Percentiles rank a stretch among this genome's conserved stretches.
Evolutionary conservation across 1,284 basidiomycete genomes (phyloP).

Genomic region (Trichosporon sp.): DNA sequence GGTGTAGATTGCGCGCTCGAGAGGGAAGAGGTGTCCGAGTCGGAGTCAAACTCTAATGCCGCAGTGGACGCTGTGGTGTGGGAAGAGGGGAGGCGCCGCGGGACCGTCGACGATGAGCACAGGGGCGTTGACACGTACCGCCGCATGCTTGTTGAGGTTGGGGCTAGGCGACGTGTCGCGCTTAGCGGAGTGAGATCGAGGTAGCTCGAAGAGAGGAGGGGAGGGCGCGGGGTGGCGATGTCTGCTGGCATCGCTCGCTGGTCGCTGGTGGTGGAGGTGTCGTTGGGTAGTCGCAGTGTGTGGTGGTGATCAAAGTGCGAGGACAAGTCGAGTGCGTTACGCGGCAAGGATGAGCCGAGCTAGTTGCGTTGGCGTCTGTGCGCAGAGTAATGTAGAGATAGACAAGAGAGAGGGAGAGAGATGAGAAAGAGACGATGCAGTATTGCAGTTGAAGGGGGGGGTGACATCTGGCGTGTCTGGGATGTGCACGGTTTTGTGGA

Average conservation of each 20-base stretch:
- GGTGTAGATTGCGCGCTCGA: neutral
- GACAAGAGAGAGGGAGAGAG: neutral
- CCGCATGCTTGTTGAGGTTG: neutral
- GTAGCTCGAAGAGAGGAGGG: neutral
- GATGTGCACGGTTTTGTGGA: too few species aligned
- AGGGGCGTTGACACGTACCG: constrained; percentile 1
- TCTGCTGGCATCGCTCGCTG: constrained; percentile 4
- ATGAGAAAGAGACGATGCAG: too few species aligned
- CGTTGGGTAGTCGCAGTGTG: neutral
- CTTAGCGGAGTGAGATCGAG: neutral
- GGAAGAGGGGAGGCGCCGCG: neutral
- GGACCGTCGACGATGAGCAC: neutral
- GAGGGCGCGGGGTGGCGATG: neutral
- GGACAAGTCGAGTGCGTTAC: neutral
- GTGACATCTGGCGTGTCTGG: too few species aligned
- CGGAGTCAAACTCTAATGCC: constrained; percentile 5
- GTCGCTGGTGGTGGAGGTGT: constrained; percentile 1
- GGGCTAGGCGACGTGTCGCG: neutral
- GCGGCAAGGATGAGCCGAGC: neutral
- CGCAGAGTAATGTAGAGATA: neutral
- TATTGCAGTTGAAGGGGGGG: too few species aligned
- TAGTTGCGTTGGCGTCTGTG: neutral
- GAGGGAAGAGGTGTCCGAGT: neutral
- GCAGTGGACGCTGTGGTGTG: neutral
- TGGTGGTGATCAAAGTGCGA: neutral